These are phyloP conservation scores for Nothomitra cinnamomea DNA, from an alignment of 2,329 filamentous ascomycete species.

Conservation along the genomic window DNA sequence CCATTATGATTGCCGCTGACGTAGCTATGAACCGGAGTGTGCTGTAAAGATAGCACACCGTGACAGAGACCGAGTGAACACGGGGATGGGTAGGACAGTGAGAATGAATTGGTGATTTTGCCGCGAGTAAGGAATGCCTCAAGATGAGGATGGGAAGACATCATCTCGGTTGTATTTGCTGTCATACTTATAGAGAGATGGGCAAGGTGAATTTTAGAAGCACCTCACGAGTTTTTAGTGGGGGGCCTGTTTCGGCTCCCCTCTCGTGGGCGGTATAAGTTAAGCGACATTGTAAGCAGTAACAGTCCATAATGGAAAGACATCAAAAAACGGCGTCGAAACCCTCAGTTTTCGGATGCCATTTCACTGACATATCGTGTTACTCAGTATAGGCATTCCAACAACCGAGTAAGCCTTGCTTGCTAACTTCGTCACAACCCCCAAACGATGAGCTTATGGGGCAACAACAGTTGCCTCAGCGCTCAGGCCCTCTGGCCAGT, in stretches of 20 bases:
- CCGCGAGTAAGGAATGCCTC: not conserved
- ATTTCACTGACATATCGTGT: too few relatives aligned
- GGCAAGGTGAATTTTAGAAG: too few relatives aligned
- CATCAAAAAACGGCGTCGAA: not conserved
- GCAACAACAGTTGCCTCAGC: too few relatives aligned
- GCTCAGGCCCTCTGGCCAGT: too few relatives aligned
- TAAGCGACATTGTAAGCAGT: not conserved
- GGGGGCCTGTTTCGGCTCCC: not conserved
- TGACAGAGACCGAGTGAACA: not conserved
- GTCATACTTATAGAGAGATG: too few relatives aligned
- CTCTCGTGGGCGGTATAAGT: not conserved
- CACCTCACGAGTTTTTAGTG: too few relatives aligned
- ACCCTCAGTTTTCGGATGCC: not conserved
- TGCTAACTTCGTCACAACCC: too few relatives aligned
- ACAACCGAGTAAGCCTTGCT: too few relatives aligned
- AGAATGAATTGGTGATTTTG: not conserved
- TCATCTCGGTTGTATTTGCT: not conserved
- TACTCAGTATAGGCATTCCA: too few relatives aligned
- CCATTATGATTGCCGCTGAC: not conserved
- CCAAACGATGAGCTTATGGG: too few relatives aligned
- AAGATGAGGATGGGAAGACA: not conserved
- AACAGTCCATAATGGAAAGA: not conserved
- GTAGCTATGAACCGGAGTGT: not conserved
- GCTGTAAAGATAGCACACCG: not conserved
- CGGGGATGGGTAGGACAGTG: not conserved